phyloP scores from a whole-genome alignment of 371 early-diverging fungal genomes.

The Smittium mucronatum region DNA sequence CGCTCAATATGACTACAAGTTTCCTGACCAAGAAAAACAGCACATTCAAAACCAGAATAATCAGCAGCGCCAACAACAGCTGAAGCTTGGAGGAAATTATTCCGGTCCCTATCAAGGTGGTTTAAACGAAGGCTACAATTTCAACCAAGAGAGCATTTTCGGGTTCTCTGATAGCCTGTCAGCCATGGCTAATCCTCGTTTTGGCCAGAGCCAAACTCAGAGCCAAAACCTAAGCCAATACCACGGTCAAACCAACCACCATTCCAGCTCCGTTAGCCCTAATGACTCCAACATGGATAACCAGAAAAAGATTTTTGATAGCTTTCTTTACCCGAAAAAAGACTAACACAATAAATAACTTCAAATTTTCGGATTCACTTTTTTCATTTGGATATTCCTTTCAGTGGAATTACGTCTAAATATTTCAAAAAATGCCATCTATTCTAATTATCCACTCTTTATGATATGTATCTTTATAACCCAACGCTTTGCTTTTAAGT shows the following conservation, averaged over 20 bases:
- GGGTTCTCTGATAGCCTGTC: background rate
- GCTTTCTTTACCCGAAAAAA: background rate
- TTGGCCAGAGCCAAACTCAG: background rate
- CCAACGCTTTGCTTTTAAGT: no score
- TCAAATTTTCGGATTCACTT: no score
- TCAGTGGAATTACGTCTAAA: no score
- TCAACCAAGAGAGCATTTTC: background rate
- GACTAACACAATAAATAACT: background rate
- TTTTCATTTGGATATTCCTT: no score
- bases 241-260: background rate
- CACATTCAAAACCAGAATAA: background rate
- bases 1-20: background rate
- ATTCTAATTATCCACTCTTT: no score
- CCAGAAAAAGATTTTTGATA: background rate
- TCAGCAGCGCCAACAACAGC: constrained; percentile 7
- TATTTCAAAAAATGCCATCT: no score
- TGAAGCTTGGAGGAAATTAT: background rate
- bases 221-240: background rate
- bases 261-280: background rate
- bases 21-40: background rate
- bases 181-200: background rate
- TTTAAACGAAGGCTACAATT: background rate
- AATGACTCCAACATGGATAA: background rate
- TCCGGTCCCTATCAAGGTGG: background rate
- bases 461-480: no score